Evolutionary conservation across 345 rosid species (phyloP).

Genomic region (Eucalyptus victrix): DNA sequence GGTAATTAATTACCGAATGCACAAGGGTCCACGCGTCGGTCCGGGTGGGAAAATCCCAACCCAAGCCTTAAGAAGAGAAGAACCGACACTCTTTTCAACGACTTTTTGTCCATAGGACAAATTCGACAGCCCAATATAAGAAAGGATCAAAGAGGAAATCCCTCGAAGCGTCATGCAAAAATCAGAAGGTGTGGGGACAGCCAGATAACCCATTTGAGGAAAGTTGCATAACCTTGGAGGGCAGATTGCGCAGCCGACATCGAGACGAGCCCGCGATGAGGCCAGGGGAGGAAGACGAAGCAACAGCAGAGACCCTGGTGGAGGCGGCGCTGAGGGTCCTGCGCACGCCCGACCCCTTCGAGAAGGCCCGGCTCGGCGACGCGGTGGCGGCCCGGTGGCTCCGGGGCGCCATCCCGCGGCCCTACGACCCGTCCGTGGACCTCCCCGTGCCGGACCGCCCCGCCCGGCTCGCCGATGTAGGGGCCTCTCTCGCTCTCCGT

Average conservation of each 20-base stretch:
- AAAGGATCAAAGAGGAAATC: neutral
- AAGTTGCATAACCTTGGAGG: neutral
- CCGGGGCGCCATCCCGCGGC: constrained; percentile 39
- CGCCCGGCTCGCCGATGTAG: constrained; percentile 61
- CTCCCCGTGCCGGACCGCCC: constrained; percentile 64
- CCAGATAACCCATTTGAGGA: neutral
- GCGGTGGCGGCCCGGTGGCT: constrained; percentile 68
- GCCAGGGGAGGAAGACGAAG: neutral
- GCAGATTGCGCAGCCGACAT: neutral
- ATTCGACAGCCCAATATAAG: neutral
- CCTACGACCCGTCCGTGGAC: constrained; percentile 40
- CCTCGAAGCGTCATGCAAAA: neutral
- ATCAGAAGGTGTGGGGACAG: neutral
- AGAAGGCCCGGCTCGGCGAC: constrained; percentile 74
- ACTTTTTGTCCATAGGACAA: neutral
- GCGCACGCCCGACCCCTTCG: constrained; percentile 68
- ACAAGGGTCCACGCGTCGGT: neutral
- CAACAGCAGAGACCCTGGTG: constrained; percentile 36
- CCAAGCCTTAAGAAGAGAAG: neutral
- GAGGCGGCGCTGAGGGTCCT: constrained; percentile 67
- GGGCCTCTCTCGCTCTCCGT: neutral
- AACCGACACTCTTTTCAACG: neutral
- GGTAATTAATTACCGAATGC: neutral
- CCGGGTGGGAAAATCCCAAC: neutral
- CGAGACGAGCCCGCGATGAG: neutral